Base-by-base conservation (phyloP, 371 early-diverging fungal genomes). In the Coemansia sp. region DNA sequence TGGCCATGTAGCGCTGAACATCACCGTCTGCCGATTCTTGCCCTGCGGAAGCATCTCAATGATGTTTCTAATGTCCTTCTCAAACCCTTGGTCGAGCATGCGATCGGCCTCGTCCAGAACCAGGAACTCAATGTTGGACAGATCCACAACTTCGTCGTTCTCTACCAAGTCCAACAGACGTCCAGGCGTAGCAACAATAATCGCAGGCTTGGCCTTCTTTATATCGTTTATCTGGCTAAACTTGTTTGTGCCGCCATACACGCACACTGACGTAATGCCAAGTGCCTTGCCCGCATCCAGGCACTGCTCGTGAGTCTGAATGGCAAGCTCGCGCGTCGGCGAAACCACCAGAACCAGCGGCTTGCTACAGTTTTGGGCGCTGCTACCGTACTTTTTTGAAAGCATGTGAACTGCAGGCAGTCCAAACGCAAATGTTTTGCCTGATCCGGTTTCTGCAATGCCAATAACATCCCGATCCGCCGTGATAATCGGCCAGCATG, bases 1-100 rank as follows among this genome's bases (percentile, higher is more conserved):
- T 44, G 98, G 99, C 91, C 98, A 99, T 0, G 99, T 99, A 0
- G 99, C 99, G 81, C 95, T 95, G 90, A 99, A 99, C 86, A 99
- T 91, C 21, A 99, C 86, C 16, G 97, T 91, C 72, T 94, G 95
- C 59, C 91, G 85, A 55, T 87, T 83, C 8, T 84, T 84, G 69
- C 89, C 88, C 60, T 84, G 75, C 48, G 95, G 93, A n/a, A 98
- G 85, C 74, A 90, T 89, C 61, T 91, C 72, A 74, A 93, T 83
- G 59, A 94, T 94, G 30, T 86, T 85, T 51, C 92, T 88, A 69
- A 99, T 89, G 42, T 92, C 97, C 55, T 91, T 85, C 53, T 82
- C 91, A 81, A 99, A 99, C 55, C 98, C 99, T 79, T 94, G 90
- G 80, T 98, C 97, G 68, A 98, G 85, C 93, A 90, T 91, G 69